phyloP scores from a whole-genome alignment of 768 basidiomycete species.

The Lyophyllum shimeji region DNA sequence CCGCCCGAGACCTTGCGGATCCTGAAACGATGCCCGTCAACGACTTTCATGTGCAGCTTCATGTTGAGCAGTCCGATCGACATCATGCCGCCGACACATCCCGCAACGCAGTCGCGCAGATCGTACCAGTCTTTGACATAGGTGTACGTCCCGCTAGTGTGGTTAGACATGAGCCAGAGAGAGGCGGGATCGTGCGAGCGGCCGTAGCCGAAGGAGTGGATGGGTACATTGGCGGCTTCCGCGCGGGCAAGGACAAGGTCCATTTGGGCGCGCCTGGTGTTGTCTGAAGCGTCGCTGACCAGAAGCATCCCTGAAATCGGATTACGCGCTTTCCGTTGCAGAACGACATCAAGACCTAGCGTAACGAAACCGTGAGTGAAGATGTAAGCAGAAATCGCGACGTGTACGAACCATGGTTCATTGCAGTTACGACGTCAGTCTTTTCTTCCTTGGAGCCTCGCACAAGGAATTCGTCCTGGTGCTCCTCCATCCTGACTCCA shows the following conservation, averaged over 20 bases:
- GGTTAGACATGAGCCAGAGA: constrained; percentile 98
- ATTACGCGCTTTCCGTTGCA: constrained; percentile 92
- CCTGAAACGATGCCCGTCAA: constrained; percentile 87
- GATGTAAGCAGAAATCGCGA: neutral
- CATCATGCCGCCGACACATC: constrained; percentile 96
- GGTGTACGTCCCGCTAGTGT: constrained; percentile 95
- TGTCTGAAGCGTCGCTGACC: constrained; percentile 90
- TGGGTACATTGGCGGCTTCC: constrained; percentile 95
- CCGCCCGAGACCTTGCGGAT: constrained; percentile 95
- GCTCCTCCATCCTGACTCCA: constrained; percentile 40
- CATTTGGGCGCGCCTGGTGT: constrained; percentile 94
- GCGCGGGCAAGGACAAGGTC: constrained; percentile 96
- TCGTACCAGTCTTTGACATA: constrained; percentile 99
- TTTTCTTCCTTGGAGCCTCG: constrained; percentile 86
- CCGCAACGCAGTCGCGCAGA: constrained; percentile 87
- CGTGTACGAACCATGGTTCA: constrained; percentile 74
- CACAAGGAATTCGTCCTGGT: constrained; percentile 56
- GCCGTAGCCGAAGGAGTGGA: constrained; percentile 96
- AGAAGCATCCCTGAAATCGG: constrained; percentile 90
- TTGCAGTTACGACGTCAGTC: constrained; percentile 97
- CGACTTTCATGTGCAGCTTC: constrained; percentile 94
- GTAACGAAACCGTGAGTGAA: constrained; percentile 4
- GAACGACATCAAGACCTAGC: constrained; percentile 84
- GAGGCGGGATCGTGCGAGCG: constrained; percentile 97
- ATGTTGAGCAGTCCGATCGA: constrained; percentile 90